Evolutionary conservation across 192 early-diverging fungal species (phyloP), one percentile per base, ranked within the genome.

Genomic region (Coemansia sp.): DNA sequence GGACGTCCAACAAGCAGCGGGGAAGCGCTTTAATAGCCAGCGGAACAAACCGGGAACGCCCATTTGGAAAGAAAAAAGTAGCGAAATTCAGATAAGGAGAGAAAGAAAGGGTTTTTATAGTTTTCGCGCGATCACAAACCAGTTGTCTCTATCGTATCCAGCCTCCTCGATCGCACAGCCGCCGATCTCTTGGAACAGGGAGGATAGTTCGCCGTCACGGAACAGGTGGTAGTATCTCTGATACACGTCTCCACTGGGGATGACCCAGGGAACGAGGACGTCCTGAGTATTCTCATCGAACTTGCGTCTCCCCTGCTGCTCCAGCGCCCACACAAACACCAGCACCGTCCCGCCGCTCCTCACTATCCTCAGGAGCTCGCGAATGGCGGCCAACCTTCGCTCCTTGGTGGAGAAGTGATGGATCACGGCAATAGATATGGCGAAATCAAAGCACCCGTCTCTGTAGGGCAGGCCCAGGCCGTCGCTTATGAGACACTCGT

Each of bases 111-210:
- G 90, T 90, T 57, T 76, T 77, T 0, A 77, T 13, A 23, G 35
- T 18, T 71, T 71, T 4, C 59, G 57, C n/a, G 69, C 83, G 56
- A 97, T 88, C 3, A 94, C 87, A 83, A 94, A 99, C 88, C 92
- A 94, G 74, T 99, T 99, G 75, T 99, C 97, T 23, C 90, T 77
- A 71, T 99, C 95, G 70, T 99, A 99, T 9, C 95, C 96, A n/a
- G 79, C 66, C 37, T 81, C 79, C 6, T 86, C 71, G 20, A 96
- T 85, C 5, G 23, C 23, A 5, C 84, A 85, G 21, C 77, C 77
- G 24, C 83, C 85, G 1, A 84, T 82, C 24, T 74, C 64, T 18
- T 65, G 31, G 8, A 94, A 77, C 33, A 96, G 66, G 16, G 83
- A 80, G 50, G 92, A 89, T 35, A 99, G 82, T 76, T 99, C 96